Evolutionary conservation across 495 filamentous ascomycete species (phyloP).

Genomic region (Penicillium ucsense): DNA sequence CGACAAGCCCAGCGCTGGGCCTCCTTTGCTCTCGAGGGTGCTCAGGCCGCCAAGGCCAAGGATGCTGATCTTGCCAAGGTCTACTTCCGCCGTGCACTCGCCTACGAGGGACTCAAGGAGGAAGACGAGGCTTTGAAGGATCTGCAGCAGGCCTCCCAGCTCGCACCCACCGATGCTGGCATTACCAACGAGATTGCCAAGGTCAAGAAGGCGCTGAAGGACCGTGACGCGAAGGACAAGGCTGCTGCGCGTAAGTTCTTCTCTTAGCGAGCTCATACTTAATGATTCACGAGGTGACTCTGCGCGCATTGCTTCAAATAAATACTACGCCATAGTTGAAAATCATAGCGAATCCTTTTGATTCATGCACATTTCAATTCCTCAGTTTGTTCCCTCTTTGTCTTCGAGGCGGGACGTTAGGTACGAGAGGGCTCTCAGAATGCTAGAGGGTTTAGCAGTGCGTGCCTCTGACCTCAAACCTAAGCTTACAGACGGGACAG

Average conservation of each 20-base stretch:
- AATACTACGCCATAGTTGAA: constrained; percentile 12
- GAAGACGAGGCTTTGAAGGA: constrained; percentile 75
- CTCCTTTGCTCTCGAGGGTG: constrained; percentile 60
- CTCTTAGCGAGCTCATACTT: constrained; percentile 22
- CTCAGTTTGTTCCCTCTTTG: no score
- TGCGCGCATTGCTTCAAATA: constrained; percentile 10
- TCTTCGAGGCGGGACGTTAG: no score
- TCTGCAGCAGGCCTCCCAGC: constrained; percentile 63
- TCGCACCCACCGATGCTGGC: constrained; percentile 67
- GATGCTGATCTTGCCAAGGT: constrained; percentile 84
- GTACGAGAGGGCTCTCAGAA: no score
- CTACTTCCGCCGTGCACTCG: constrained; percentile 69
- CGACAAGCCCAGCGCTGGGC: constrained; percentile 61
- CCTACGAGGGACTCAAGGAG: constrained; percentile 64
- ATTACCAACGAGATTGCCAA: constrained; percentile 62
- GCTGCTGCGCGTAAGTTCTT: constrained; percentile 87
- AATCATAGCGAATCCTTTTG: not conserved
- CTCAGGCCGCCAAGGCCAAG: constrained; percentile 42
- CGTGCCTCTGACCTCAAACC: no score
- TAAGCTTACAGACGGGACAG: no score
- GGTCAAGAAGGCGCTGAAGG: constrained; percentile 66
- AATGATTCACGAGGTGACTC: constrained; percentile 27
- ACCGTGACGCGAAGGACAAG: constrained; percentile 75
- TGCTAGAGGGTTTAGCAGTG: no score
- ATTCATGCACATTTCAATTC: not conserved